Conservation (phyloP, 768 basidiomycete genomes). For the Amylocystis lapponica region DNA sequence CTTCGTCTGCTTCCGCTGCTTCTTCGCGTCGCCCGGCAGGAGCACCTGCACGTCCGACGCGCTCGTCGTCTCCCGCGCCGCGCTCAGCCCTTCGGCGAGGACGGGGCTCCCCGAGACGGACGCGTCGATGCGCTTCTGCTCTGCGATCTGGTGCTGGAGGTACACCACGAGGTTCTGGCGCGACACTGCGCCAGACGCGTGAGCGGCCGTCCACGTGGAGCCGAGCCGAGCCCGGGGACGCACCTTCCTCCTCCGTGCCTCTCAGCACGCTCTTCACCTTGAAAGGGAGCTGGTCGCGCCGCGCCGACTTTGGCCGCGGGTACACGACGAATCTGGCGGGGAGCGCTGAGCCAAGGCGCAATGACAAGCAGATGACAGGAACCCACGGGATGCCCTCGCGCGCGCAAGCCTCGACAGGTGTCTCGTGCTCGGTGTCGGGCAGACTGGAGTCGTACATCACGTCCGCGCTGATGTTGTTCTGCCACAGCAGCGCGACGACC, state of each 20-base stretch:
- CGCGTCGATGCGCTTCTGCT: slow-evolving; percentile 71
- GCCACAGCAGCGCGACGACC: slow-evolving; percentile 72
- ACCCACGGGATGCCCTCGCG: slow-evolving; percentile 80
- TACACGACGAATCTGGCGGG: slow-evolving; percentile 46
- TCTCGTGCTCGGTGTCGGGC: slow-evolving; percentile 56
- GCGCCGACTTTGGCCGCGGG: slow-evolving; percentile 47
- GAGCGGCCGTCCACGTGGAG: too few species aligned
- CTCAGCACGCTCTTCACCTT: slow-evolving; percentile 80
- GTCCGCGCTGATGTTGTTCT: slow-evolving; percentile 78
- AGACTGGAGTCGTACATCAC: slow-evolving; percentile 81
- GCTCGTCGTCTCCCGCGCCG: slow-evolving; percentile 29
- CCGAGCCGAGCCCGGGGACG: slow-evolving; percentile 17
- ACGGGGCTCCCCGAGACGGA: slow-evolving; percentile 53
- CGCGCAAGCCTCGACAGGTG: slow-evolving; percentile 59
- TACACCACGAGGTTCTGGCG: slow-evolving; percentile 68
- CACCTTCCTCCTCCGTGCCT: slow-evolving; percentile 71
- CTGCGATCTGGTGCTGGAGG: slow-evolving; percentile 72
- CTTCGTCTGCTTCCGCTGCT: slow-evolving; percentile 67
- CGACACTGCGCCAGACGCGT: slow-evolving; percentile 38
- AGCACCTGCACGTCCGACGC: slow-evolving; percentile 53
- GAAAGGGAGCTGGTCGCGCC: slow-evolving; percentile 62
- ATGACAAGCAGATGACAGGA: not conserved
- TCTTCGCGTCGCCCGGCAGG: slow-evolving; percentile 65
- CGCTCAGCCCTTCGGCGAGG: slow-evolving; percentile 32
- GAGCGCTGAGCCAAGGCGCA: too few species aligned